Conservation (phyloP, 2,329 filamentous ascomycete species). For the Didymella arachidicola region DNA sequence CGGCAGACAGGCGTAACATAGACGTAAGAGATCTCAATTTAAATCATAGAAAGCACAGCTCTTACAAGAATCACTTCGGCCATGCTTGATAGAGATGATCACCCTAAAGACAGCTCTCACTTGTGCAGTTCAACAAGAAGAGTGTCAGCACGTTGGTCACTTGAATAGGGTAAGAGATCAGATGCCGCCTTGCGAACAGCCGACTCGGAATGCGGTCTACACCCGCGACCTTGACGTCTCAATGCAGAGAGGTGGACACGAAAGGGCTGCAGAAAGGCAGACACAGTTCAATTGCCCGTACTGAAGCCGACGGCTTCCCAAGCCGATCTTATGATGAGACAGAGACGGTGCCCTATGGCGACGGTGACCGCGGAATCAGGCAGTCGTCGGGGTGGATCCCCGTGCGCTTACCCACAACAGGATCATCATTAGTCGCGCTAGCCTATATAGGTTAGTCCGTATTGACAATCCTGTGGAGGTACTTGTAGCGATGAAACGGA, state of each 20-base stretch:
- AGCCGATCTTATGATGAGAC: neutral
- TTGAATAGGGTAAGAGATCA: neutral
- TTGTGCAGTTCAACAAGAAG: neutral
- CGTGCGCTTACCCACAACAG: neutral
- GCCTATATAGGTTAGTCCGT: neutral
- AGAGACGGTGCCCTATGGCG: neutral
- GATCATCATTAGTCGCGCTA: neutral
- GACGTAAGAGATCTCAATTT: neutral
- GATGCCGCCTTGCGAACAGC: neutral
- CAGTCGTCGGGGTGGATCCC: neutral
- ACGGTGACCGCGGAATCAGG: neutral
- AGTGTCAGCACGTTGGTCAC: neutral
- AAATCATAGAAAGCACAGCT: neutral
- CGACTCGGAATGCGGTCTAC: neutral
- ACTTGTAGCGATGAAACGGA: neutral
- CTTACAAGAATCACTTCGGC: neutral
- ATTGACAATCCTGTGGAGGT: neutral
- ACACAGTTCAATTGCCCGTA: neutral
- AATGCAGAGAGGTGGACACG: neutral
- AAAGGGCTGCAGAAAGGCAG: neutral
- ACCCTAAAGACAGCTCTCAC: neutral
- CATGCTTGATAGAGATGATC: neutral
- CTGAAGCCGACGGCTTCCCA: neutral
- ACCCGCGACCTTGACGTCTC: too few relatives aligned
- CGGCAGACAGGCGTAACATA: conserved; percentile 6